These are phyloP conservation scores for Thraustochytrium sp. DNA, from an alignment of 352 stramenopile species.

Conservation along the genomic window DNA sequence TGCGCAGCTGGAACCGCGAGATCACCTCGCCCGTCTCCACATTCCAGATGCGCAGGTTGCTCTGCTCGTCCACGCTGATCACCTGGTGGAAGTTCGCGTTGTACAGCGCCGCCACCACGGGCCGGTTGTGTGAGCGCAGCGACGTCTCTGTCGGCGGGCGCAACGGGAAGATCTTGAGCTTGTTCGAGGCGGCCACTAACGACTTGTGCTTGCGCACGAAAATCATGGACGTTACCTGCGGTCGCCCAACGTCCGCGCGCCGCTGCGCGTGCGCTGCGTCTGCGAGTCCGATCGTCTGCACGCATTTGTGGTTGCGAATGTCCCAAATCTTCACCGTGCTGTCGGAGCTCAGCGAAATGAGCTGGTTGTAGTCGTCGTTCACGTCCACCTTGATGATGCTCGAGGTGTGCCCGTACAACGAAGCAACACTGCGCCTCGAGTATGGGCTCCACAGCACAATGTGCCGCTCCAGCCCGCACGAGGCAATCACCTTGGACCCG, in stretches of 20 bases:
- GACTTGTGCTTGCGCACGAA: constrained; percentile 30
- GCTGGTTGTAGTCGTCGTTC: constrained; percentile 72
- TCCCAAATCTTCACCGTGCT: constrained; percentile 77
- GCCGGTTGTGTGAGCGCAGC: constrained; percentile 11
- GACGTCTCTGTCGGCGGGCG: neutral
- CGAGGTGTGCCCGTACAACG: constrained; percentile 58
- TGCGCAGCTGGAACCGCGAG: constrained; percentile 59
- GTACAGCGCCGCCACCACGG: constrained; percentile 59
- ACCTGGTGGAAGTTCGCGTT: constrained; percentile 74
- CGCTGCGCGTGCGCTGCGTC: neutral
- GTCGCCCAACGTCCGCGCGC: neutral
- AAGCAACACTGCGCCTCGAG: constrained; percentile 64
- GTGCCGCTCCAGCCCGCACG: constrained; percentile 70
- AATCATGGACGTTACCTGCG: neutral
- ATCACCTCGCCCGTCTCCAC: constrained; percentile 71
- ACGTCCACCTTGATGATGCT: constrained; percentile 67
- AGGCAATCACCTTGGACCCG: constrained; percentile 66
- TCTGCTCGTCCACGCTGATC: constrained; percentile 65
- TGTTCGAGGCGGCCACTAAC: constrained; percentile 32
- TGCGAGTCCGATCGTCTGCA: constrained; percentile 63
- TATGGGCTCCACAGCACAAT: constrained; percentile 78
- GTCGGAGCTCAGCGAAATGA: constrained; percentile 69
- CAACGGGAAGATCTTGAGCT: constrained; percentile 40
- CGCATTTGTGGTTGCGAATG: constrained; percentile 66
- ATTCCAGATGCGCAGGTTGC: constrained; percentile 71